These are phyloP conservation scores for Juglanconis sp. DNA, from an alignment of 2,329 filamentous ascomycete species.

Conservation along the genomic window DNA sequence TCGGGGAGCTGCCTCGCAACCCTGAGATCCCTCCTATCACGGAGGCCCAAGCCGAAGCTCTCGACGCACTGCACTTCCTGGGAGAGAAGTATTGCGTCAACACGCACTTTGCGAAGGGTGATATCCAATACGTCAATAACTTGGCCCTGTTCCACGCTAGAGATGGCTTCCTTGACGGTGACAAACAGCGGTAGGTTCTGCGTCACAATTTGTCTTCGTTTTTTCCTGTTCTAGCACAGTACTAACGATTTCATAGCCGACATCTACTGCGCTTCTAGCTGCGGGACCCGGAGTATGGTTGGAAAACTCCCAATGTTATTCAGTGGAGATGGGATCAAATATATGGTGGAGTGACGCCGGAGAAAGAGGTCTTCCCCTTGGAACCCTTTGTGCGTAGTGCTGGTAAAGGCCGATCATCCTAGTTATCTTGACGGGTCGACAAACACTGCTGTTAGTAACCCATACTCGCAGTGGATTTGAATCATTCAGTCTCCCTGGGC, in stretches of 20 bases:
- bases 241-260: conserved; percentile 31
- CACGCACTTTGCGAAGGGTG: conserved; percentile 46
- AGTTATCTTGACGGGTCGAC: too few relatives aligned
- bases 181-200: conserved; percentile 39
- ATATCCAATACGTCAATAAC: conserved; percentile 56
- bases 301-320: conserved; percentile 44
- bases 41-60: conserved; percentile 50
- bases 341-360: conserved; percentile 48
- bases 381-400: conserved; percentile 48
- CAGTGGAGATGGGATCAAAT: conserved; percentile 49
- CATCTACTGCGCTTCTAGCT: conserved; percentile 50
- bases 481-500: too few relatives aligned
- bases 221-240: conserved; percentile 42
- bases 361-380: conserved; percentile 53
- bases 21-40: conserved; percentile 53
- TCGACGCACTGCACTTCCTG: conserved; percentile 49
- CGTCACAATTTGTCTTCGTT: conserved; percentile 27
- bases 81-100: conserved; percentile 43
- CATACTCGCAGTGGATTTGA: too few relatives aligned
- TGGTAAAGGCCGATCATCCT: conserved; percentile 25
- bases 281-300: conserved; percentile 45
- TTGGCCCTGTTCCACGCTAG: conserved; percentile 51
- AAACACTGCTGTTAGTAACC: too few relatives aligned
- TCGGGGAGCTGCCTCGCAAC: conserved; percentile 50
- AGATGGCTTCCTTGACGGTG: conserved; percentile 44